Evolutionary conservation across 2,329 filamentous ascomycete genomes (phyloP).

Genomic region (Corynespora cassiicola): DNA sequence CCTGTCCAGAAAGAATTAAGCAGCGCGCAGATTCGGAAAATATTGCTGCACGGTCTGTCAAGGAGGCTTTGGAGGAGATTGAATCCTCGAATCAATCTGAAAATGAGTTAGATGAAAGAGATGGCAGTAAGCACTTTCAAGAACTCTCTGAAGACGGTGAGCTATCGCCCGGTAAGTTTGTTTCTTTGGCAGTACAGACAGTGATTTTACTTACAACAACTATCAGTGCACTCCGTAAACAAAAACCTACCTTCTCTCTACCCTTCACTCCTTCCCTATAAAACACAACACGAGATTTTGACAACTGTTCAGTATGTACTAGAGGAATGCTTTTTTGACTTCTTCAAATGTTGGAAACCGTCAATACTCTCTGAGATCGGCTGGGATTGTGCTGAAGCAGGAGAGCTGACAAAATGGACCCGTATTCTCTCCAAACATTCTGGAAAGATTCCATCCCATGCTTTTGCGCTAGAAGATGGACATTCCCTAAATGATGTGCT

Average conservation of each 20-base stretch:
- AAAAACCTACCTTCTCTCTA: constrained; percentile 30
- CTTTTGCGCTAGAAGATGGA: constrained; percentile 14
- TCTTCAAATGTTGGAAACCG: constrained; percentile 42
- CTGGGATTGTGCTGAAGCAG: constrained; percentile 43
- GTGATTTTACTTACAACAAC: too few species aligned
- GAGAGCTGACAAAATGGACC: constrained; percentile 48
- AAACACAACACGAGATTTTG: constrained; percentile 46
- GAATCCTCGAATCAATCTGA: constrained; percentile 2
- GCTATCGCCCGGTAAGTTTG: too few species aligned
- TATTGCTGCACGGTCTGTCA: constrained; percentile 31
- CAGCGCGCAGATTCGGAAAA: constrained; percentile 38
- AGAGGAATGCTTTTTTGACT: constrained; percentile 51
- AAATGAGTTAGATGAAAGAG: too few species aligned
- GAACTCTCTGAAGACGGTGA: too few species aligned
- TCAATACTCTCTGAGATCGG: constrained; percentile 27
- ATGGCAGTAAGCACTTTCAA: too few species aligned
- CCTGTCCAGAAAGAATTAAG: constrained; percentile 27
- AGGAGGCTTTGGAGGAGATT: constrained; percentile 34
- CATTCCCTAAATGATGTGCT: constrained; percentile 3
- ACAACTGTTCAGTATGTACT: constrained; percentile 42
- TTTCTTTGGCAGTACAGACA: too few species aligned
- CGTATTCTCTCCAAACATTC: constrained; percentile 24
- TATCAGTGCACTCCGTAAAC: too few species aligned
- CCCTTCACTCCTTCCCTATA: constrained; percentile 43
- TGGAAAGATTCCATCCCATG: constrained; percentile 27